These are phyloP conservation scores for Fusarium pseudonygamai DNA, from an alignment of 2,329 filamentous ascomycete genomes.

Conservation along the genomic window DNA sequence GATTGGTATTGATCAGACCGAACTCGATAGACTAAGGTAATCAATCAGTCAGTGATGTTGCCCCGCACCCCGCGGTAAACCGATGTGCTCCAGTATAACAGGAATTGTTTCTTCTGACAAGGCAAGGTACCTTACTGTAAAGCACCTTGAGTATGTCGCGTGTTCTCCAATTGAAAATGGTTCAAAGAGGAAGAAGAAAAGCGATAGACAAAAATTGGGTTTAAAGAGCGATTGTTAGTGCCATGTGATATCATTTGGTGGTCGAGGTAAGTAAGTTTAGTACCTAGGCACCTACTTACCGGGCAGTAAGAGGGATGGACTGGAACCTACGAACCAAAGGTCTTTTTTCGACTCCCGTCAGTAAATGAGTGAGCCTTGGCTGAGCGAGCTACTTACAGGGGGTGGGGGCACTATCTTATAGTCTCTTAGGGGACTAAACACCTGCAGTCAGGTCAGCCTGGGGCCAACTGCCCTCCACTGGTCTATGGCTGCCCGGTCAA, in stretches of 20 bases:
- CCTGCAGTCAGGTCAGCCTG: not conserved
- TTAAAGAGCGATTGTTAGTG: not conserved
- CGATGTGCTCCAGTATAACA: not conserved
- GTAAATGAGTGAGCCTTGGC: slow-evolving; percentile 11
- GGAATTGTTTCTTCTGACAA: not conserved
- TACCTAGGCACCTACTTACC: too few relatives aligned
- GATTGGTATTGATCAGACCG: not conserved
- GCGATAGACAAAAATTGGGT: not conserved
- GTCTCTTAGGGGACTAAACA: not conserved
- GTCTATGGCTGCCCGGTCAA: not conserved
- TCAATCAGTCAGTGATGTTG: slow-evolving; percentile 9
- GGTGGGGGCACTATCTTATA: not conserved
- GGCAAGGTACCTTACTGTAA: not conserved
- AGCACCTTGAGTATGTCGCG: not conserved
- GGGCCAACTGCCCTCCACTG: not conserved
- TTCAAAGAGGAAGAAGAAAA: not conserved
- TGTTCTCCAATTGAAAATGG: not conserved
- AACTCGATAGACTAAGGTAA: not conserved
- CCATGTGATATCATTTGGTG: slow-evolving; percentile 4
- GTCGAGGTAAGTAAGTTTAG: not conserved
- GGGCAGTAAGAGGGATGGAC: not conserved
- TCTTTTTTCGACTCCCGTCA: not conserved
- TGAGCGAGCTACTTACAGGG: not conserved
- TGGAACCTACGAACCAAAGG: not conserved
- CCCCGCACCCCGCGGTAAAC: slow-evolving; percentile 34